phyloP scores from a whole-genome alignment of 345 rosid species.

The Populus alba region DNA sequence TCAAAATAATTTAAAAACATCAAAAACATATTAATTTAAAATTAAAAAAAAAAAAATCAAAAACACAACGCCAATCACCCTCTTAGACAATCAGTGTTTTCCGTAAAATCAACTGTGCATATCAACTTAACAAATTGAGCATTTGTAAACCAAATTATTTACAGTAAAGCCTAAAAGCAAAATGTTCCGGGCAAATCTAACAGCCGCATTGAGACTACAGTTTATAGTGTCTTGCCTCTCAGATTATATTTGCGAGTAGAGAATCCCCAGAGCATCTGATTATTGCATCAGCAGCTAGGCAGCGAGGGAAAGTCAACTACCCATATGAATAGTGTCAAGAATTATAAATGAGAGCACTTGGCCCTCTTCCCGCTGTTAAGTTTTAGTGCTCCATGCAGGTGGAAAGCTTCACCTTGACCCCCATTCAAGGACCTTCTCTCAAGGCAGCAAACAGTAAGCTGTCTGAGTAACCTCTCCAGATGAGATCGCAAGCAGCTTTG shows the following conservation, averaged over 20 bases:
- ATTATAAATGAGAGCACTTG: slow-evolving; percentile 23
- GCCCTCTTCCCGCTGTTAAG: slow-evolving; percentile 40
- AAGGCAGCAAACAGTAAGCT: slow-evolving; percentile 71
- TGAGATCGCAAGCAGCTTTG: slow-evolving; percentile 53
- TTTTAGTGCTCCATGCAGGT: slow-evolving; percentile 41
- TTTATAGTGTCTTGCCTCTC: not conserved
- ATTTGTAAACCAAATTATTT: not conserved
- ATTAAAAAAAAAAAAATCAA: too few relatives aligned
- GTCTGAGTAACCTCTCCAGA: slow-evolving; percentile 79
- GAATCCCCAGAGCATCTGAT: not conserved
- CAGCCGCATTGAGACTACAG: not conserved
- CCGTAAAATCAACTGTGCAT: not conserved
- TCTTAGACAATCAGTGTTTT: not conserved
- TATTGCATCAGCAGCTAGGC: not conserved
- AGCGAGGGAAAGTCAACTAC: not conserved
- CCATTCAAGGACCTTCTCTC: slow-evolving; percentile 72
- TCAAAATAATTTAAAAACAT: too few relatives aligned
- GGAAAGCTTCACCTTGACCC: slow-evolving; percentile 80
- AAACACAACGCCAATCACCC: too few relatives aligned
- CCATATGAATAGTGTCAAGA: not conserved
- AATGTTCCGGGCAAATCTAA: not conserved
- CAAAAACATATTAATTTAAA: too few relatives aligned
- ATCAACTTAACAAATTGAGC: not conserved
- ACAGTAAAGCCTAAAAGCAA: not conserved
- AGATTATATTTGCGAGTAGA: not conserved